A percentile compares a stretch with the other conserved stretches of the same genome.
These are phyloP conservation scores for Adansonia grandidieri DNA, from an alignment of 441 rosid species.

Conservation along the genomic window DNA sequence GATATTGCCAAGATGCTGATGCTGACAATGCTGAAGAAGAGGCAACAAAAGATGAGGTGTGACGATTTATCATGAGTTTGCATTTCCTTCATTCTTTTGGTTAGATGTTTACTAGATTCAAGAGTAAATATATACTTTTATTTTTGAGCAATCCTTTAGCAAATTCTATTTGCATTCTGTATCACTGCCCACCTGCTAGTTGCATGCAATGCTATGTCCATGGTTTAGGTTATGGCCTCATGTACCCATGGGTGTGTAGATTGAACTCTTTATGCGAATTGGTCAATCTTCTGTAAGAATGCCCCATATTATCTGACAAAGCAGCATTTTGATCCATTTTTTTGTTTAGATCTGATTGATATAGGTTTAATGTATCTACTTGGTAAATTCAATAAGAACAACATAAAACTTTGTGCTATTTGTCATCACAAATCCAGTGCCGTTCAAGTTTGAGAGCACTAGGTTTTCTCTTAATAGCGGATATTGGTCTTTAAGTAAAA, in stretches of 20 bases:
- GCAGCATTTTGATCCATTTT: neutral
- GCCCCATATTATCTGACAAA: neutral
- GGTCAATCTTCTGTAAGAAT: neutral
- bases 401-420: neutral
- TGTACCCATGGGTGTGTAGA: neutral
- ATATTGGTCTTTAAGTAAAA: neutral
- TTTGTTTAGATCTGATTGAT: neutral
- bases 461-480: neutral
- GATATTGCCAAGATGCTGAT: constrained; percentile 63
- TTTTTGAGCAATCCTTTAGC: neutral
- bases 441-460: neutral
- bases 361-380: neutral
- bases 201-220: neutral
- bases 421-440: constrained; percentile 9
- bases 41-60: constrained; percentile 85
- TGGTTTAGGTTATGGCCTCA: neutral
- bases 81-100: neutral
- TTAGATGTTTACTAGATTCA: constrained; percentile 23
- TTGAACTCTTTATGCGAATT: constrained; percentile 3
- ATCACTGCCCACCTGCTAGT: neutral
- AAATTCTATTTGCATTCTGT: constrained; percentile 11
- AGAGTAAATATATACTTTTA: constrained; percentile 9
- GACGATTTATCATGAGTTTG: constrained; percentile 28
- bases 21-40: constrained; percentile 51
- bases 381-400: neutral